Conservation (phyloP, 2,329 filamentous ascomycete genomes). For the Pezicula rhizophila region DNA sequence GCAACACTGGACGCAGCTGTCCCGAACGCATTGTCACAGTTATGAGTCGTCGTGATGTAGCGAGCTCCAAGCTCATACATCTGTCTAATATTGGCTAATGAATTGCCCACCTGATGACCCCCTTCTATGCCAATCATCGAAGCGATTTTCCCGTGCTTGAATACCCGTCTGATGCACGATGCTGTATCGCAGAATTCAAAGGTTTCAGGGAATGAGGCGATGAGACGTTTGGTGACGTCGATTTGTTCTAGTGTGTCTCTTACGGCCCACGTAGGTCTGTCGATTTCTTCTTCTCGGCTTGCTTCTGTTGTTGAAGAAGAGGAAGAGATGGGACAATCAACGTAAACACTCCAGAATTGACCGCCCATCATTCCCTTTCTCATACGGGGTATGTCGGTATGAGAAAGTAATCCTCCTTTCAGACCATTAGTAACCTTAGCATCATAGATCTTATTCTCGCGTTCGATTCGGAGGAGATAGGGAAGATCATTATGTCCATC, state of each 20-base stretch:
- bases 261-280: slow-evolving; percentile 30
- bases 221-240: slow-evolving; percentile 46
- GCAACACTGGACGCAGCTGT: slow-evolving; percentile 9
- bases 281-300: background rate
- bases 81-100: slow-evolving; percentile 47
- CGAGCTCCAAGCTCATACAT: slow-evolving; percentile 57
- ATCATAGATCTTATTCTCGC: slow-evolving; percentile 2
- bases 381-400: slow-evolving; percentile 20
- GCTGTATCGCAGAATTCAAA: background rate
- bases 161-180: slow-evolving; percentile 18
- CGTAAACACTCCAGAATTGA: slow-evolving; percentile 25
- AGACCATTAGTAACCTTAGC: slow-evolving; percentile 7
- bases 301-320: background rate
- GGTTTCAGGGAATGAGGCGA: slow-evolving; percentile 8
- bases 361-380: slow-evolving; percentile 19
- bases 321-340: slow-evolving; percentile 10
- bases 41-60: slow-evolving; percentile 63
- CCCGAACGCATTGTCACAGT: slow-evolving; percentile 61
- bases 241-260: slow-evolving; percentile 49
- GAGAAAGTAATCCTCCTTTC: slow-evolving; percentile 6
- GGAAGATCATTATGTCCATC: slow-evolving; percentile 27
- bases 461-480: slow-evolving; percentile 17
- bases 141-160: slow-evolving; percentile 39
- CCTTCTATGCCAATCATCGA: slow-evolving; percentile 57
- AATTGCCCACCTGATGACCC: slow-evolving; percentile 47